Conservation (phyloP, 176 grass and related monocot genomes). For the sorghum (Sorghum bicolor) region DNA sequence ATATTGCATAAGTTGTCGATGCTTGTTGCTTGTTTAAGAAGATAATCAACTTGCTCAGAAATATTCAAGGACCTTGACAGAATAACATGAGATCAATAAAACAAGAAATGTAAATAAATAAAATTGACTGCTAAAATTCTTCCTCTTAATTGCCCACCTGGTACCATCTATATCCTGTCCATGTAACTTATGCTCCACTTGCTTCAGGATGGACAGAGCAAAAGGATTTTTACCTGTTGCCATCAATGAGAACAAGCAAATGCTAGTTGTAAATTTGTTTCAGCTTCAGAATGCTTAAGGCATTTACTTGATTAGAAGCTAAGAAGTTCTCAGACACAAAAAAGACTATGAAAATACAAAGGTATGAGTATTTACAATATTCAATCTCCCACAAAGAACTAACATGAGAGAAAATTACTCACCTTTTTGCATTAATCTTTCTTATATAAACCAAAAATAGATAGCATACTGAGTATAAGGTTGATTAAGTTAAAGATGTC, state of each 20-base stretch:
- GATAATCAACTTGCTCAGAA: constrained; percentile 86
- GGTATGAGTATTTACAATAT: constrained; percentile 9
- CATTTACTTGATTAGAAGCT: constrained; percentile 20
- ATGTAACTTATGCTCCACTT: constrained; percentile 90
- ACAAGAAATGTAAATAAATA: constrained; percentile 7
- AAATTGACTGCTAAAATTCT: constrained; percentile 26
- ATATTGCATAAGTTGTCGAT: constrained; percentile 99
- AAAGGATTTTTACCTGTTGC: constrained; percentile 84
- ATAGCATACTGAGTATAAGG: background rate
- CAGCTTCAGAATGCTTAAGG: constrained; percentile 19
- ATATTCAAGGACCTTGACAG: constrained; percentile 62
- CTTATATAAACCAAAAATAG: constrained; percentile 1
- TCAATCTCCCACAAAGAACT: constrained; percentile 18
- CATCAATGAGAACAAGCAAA: constrained; percentile 28
- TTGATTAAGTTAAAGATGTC: constrained; percentile 16
- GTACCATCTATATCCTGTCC: constrained; percentile 66
- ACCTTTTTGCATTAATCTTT: constrained; percentile 7
- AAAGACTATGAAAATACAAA: background rate
- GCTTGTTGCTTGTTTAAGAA: constrained; percentile 88
- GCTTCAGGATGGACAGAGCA: constrained; percentile 90
- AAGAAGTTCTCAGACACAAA: background rate
- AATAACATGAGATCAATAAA: constrained; percentile 34
- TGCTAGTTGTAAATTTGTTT: constrained; percentile 20
- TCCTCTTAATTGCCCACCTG: constrained; percentile 50
- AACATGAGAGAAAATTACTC: background rate